phyloP scores from a whole-genome alignment of 768 basidiomycete species.

The Russula brevipes region DNA sequence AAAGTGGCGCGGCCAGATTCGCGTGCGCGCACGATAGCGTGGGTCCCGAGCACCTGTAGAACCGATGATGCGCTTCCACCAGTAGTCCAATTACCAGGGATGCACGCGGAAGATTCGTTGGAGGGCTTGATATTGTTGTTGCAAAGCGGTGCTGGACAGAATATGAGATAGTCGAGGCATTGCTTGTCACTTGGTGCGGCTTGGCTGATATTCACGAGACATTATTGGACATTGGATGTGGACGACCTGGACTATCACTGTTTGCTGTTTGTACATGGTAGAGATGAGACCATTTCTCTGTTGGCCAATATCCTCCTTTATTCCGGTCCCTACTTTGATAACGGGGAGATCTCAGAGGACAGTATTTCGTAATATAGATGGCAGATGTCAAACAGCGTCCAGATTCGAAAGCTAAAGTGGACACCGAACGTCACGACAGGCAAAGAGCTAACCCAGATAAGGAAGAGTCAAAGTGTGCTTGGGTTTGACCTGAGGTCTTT shows the following conservation, averaged over 20 bases:
- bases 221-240: neutral
- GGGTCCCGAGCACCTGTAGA: neutral
- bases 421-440: too few relatives aligned
- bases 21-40: neutral
- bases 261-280: neutral
- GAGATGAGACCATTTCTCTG: neutral
- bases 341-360: too few relatives aligned
- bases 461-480: too few relatives aligned
- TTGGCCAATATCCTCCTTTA: neutral
- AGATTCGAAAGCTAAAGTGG: too few relatives aligned
- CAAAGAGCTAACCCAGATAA: too few relatives aligned
- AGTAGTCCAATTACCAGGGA: neutral
- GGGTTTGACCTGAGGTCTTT: too few relatives aligned
- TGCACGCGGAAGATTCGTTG: neutral
- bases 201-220: neutral
- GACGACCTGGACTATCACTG: neutral
- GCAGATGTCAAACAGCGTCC: too few relatives aligned
- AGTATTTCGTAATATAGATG: too few relatives aligned
- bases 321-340: too few relatives aligned
- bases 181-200: neutral
- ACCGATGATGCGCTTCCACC: neutral
- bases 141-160: neutral
- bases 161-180: neutral
- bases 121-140: constrained; percentile 5
- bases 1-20: neutral